These are phyloP conservation scores for Nicotiana noctiflora DNA, from an alignment of 257 asterid species.

Conservation along the genomic window DNA sequence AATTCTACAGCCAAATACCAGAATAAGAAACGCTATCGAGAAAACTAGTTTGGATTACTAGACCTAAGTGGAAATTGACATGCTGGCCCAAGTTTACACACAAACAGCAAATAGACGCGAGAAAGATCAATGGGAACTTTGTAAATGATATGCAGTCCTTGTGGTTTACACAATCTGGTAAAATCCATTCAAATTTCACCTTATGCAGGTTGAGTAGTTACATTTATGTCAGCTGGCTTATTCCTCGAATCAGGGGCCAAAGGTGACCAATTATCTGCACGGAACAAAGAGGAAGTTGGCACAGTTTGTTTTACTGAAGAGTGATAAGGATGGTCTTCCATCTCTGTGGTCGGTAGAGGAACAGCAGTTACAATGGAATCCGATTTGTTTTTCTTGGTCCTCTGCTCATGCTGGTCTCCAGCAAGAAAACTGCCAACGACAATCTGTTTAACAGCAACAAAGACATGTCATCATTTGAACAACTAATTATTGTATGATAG, in stretches of 20 bases:
- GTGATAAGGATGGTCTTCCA: slow-evolving; percentile 38
- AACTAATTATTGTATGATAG: not conserved
- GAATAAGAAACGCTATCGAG: no score
- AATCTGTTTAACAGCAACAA: slow-evolving; percentile 34
- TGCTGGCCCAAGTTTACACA: slow-evolving; percentile 17
- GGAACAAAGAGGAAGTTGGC: slow-evolving; percentile 40
- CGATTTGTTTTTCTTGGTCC: slow-evolving; percentile 50
- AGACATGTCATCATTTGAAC: not conserved
- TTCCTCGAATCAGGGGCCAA: slow-evolving; percentile 41
- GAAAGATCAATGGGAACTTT: not conserved
- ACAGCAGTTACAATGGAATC: slow-evolving; percentile 38
- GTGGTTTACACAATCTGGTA: slow-evolving; percentile 1
- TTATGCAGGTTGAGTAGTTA: slow-evolving; percentile 37
- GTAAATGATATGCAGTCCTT: not conserved
- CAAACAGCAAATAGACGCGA: slow-evolving; percentile 19
- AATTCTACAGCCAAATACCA: no score
- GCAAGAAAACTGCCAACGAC: slow-evolving; percentile 88
- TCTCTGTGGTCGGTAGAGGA: slow-evolving; percentile 46
- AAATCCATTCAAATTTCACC: slow-evolving; percentile 11
- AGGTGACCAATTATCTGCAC: slow-evolving; percentile 70
- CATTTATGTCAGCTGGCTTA: slow-evolving; percentile 59
- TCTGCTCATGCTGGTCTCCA: slow-evolving; percentile 64
- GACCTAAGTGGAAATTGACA: no score
- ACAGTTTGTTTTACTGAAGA: slow-evolving; percentile 3
- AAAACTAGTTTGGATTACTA: no score